phyloP scores from a whole-genome alignment of 495 filamentous ascomycete species.

The Parathielavia appendiculata region DNA sequence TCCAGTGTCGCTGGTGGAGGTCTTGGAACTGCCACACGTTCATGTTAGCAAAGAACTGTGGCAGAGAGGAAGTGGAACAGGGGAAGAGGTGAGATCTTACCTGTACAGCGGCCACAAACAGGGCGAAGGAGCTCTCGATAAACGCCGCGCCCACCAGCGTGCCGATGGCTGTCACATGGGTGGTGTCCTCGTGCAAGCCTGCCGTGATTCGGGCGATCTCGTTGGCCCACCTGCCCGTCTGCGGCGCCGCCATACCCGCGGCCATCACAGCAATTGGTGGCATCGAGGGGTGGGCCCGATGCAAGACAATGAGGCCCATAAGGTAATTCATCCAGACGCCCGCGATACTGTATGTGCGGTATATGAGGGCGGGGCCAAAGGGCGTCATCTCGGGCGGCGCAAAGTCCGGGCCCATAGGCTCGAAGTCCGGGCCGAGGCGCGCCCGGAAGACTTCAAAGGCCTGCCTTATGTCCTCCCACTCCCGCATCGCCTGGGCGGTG shows the following conservation, averaged over 20 bases:
- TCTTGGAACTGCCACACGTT: slow-evolving; percentile 57
- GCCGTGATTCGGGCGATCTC: slow-evolving; percentile 76
- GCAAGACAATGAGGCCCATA: slow-evolving; percentile 69
- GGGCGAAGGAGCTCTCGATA: slow-evolving; percentile 68
- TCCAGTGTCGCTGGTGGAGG: slow-evolving; percentile 67
- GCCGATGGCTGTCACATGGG: slow-evolving; percentile 56
- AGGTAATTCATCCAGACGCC: slow-evolving; percentile 81
- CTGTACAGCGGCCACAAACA: slow-evolving; percentile 81
- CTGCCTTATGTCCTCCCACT: slow-evolving; percentile 70
- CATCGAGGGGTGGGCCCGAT: slow-evolving; percentile 80
- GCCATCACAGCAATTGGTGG: slow-evolving; percentile 86
- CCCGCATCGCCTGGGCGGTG: slow-evolving; percentile 63
- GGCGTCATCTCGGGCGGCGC: slow-evolving; percentile 55
- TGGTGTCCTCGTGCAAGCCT: slow-evolving; percentile 65
- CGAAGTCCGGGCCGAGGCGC: slow-evolving; percentile 69
- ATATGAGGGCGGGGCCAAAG: slow-evolving; percentile 78
- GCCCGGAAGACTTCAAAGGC: slow-evolving; percentile 63
- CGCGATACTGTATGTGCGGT: slow-evolving; percentile 78
- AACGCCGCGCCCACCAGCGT: slow-evolving; percentile 77
- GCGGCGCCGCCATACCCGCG: slow-evolving; percentile 61
- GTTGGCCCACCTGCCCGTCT: slow-evolving; percentile 64
- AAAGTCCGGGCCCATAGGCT: slow-evolving; percentile 69
- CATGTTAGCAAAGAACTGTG: not conserved
- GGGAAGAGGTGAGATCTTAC: slow-evolving; percentile 29
- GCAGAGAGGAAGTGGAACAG: not conserved